These are phyloP conservation scores for Bruguiera gymnorhiza DNA, from an alignment of 345 rosid genomes.

Conservation along the genomic window DNA sequence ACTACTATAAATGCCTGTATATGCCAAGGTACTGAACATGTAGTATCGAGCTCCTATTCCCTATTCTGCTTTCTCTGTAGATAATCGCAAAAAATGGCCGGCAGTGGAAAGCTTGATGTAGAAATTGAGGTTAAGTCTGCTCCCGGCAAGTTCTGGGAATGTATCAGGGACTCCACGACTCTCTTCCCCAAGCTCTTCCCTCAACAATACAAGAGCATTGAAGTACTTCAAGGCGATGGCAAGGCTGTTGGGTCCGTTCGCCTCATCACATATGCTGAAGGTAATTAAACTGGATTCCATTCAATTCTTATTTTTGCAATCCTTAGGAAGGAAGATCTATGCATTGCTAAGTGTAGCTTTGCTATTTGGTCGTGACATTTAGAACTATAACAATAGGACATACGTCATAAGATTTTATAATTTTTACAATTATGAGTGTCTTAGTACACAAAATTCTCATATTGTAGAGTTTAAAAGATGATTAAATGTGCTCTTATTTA, in stretches of 20 bases:
- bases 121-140: conserved; percentile 70
- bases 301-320: no score
- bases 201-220: conserved; percentile 71
- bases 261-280: conserved; percentile 63
- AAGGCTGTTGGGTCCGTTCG: conserved; percentile 73
- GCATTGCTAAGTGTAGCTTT: no score
- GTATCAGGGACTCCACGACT: conserved; percentile 56
- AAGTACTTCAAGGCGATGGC: conserved; percentile 82
- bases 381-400: no score
- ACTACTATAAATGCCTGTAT: conserved; percentile 9
- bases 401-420: no score
- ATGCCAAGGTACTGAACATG: background rate
- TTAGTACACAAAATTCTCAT: no score
- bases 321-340: no score
- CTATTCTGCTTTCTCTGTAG: background rate
- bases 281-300: conserved; percentile 18
- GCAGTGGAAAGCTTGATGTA: conserved; percentile 56
- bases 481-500: no score
- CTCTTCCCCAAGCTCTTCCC: conserved; percentile 69
- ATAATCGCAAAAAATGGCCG: conserved; percentile 38
- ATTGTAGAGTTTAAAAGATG: no score
- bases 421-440: no score
- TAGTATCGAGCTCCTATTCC: background rate
- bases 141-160: conserved; percentile 60
- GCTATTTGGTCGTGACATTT: no score